phyloP scores from a whole-genome alignment of 1,284 basidiomycete genomes.

The Meira nashicola region DNA sequence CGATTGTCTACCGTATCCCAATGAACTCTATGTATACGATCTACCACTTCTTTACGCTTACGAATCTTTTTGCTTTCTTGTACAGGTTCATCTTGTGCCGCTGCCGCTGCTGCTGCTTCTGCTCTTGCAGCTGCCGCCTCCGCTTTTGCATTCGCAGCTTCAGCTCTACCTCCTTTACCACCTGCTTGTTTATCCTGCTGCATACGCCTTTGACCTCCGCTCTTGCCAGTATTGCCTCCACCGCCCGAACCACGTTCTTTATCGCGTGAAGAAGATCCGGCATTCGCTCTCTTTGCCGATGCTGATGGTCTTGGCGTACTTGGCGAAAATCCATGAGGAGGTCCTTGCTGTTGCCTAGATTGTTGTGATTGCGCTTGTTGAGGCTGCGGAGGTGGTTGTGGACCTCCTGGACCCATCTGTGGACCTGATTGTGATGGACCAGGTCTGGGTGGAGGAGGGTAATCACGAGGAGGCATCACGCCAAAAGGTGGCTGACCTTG shows the following conservation, averaged over 20 bases:
- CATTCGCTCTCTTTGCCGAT: background rate
- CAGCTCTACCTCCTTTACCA: background rate
- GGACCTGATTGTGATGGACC: background rate
- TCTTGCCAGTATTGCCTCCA: background rate
- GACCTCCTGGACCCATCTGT: background rate
- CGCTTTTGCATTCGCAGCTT: background rate
- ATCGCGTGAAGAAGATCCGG: background rate
- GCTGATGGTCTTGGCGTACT: background rate
- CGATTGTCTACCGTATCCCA: conserved; percentile 49
- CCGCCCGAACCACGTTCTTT: background rate
- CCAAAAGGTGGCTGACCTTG: no score
- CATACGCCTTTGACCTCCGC: background rate
- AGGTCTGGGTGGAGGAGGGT: background rate
- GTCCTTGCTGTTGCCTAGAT: background rate
- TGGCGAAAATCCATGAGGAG: background rate
- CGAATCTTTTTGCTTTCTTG: conserved; percentile 33
- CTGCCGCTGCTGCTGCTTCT: background rate
- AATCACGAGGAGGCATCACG: background rate
- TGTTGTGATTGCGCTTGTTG: background rate
- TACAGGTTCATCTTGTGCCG: background rate
- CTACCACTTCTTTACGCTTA: conserved; percentile 50
- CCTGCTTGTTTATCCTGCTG: background rate
- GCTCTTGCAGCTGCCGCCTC: conserved; percentile 1
- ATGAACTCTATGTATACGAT: conserved; percentile 47
- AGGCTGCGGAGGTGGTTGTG: background rate